Percentiles rank a stretch among this genome's conserved stretches.
These are phyloP conservation scores for Tillandsia fasciculata DNA, from an alignment of 176 grass and related monocot genomes.

Conservation along the genomic window DNA sequence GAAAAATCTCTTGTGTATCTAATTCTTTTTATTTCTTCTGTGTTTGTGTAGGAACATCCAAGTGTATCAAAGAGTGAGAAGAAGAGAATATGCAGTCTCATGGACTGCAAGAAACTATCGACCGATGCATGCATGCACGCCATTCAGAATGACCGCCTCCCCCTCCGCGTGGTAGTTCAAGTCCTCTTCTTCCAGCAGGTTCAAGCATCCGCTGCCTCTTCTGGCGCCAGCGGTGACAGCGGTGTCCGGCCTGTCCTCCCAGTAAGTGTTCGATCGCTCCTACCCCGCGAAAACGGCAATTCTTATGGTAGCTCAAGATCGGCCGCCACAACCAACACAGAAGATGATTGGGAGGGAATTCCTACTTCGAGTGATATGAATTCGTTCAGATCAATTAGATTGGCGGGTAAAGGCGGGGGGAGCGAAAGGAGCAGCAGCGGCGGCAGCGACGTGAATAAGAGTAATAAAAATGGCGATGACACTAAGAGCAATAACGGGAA, in stretches of 20 bases:
- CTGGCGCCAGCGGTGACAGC: slow-evolving; percentile 2
- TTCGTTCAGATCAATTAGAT: slow-evolving; percentile 49
- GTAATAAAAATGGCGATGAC: slow-evolving; percentile 42
- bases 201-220: slow-evolving; percentile 26
- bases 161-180: slow-evolving; percentile 86
- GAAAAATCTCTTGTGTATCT: neutral
- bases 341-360: slow-evolving; percentile 62
- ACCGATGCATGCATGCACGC: slow-evolving; percentile 78
- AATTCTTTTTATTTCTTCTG: neutral
- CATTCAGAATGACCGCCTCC: slow-evolving; percentile 87
- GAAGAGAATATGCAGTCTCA: slow-evolving; percentile 72
- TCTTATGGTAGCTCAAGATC: slow-evolving; percentile 92
- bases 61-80: slow-evolving; percentile 78
- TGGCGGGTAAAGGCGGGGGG: slow-evolving; percentile 32
- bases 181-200: slow-evolving; percentile 92
- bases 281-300: slow-evolving; percentile 62
- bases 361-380: slow-evolving; percentile 49
- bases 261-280: slow-evolving; percentile 31
- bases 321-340: slow-evolving; percentile 55
- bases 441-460: neutral
- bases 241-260: slow-evolving; percentile 26
- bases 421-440: slow-evolving; percentile 74
- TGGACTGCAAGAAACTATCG: slow-evolving; percentile 89
- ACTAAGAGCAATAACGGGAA: slow-evolving; percentile 24
- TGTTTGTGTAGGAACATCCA: slow-evolving; percentile 64